Evolutionary conservation across 2,329 filamentous ascomycete species (phyloP), one percentile per base, ranked within the genome.

Genomic region (Colletotrichum acutatum): DNA sequence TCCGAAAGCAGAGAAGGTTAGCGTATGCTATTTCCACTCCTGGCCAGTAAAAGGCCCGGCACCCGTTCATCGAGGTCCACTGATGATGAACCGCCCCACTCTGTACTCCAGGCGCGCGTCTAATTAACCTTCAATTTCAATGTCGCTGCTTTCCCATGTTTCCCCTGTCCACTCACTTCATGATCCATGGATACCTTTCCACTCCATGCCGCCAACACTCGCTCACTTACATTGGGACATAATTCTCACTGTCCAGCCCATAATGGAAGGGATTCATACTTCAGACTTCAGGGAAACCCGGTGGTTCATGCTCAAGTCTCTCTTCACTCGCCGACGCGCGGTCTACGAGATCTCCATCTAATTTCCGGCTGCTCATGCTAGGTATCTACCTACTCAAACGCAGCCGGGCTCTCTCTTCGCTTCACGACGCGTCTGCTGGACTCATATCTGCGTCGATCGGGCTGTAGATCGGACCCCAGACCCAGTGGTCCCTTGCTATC

Each of bases 71-170:
- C 37, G 12, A 26, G 8, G 53, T 54, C 70, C 70, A 69, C 59
- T 37, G n/a, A 28, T 26, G 53, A 54, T 30, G 30, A 56, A 59
- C 28, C 16, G 66, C 42, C 30, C 72, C 62, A 61, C 46, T 52
- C 58, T n/a, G 53, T 1, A 46, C n/a, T 68, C 59, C 60, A 74
- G 69, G 72, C 72, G 72, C 72, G 72, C 72, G 72, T 74, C 72
- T 74, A 74, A 46, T 34, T 16, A 46, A 72, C 52, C 68, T 63
- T 68, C 63, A 74, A 69, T 66, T 61, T 54, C 53, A n/a, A 59
- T 64, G 49, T 49, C 46, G 61, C 58, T 53, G 56, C 63, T 62
- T n/a, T 14, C 7, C 34, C n/a, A 26, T 37, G 30, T 62, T n/a
- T 14, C 7, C 34, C n/a, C 19, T 37, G 30, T 37, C 62, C 24